Conservation (phyloP, 2,329 filamentous ascomycete species). For the Curvularia verruculosa region DNA sequence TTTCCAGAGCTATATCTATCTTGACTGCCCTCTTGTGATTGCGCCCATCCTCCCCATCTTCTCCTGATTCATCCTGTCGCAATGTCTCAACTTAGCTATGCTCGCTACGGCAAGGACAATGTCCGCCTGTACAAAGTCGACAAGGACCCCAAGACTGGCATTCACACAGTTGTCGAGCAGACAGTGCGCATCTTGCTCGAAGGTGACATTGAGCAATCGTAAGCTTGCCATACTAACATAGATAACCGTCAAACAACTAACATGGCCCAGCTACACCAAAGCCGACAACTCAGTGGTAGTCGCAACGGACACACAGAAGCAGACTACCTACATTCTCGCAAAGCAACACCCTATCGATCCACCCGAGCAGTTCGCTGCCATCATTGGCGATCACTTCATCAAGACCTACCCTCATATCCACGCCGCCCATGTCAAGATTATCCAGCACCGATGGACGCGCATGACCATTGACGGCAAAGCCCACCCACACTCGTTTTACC, state of each 20-base stretch:
- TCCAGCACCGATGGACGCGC: constrained; percentile 89
- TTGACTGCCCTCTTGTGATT: constrained; percentile 22
- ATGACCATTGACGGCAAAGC: constrained; percentile 85
- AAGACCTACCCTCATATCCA: constrained; percentile 87
- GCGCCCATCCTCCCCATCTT: constrained; percentile 18
- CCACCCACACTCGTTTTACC: constrained; percentile 93
- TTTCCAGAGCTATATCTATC: constrained; percentile 38
- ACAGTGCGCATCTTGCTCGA: constrained; percentile 91
- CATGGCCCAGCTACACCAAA: constrained; percentile 73
- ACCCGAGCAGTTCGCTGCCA: constrained; percentile 87
- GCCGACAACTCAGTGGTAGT: constrained; percentile 96
- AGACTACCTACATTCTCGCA: constrained; percentile 86
- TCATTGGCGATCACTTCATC: constrained; percentile 87
- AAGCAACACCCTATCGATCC: constrained; percentile 92
- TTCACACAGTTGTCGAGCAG: constrained; percentile 91
- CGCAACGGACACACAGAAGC: constrained; percentile 97
- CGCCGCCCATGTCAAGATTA: constrained; percentile 78
- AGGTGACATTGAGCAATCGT: constrained; percentile 87
- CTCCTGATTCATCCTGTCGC: constrained; percentile 18
- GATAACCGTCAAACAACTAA: constrained; percentile 16
- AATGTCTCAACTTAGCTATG: constrained; percentile 60
- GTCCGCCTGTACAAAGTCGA: constrained; percentile 97
- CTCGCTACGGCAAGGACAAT: constrained; percentile 94
- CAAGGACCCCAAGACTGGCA: constrained; percentile 74
- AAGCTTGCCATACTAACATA: constrained; percentile 43